Evolutionary conservation across 441 rosid genomes (phyloP), one percentile per base, ranked within the genome.

Genomic region (Populus hybrid): DNA sequence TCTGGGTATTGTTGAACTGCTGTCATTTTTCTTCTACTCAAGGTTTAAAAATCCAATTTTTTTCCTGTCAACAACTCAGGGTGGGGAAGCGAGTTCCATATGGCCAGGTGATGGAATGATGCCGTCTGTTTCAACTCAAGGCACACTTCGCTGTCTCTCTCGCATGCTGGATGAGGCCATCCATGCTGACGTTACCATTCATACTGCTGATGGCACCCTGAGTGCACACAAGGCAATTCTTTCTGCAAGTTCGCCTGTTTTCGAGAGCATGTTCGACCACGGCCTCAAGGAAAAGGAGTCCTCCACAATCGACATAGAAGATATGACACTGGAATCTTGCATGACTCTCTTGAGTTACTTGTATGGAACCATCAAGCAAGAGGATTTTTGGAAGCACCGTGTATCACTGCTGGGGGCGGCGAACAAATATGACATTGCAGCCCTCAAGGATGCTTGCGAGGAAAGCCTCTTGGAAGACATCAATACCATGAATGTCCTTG

Each of bases 381-480:
- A 88, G 75, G 90, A 89, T 23, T 95, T 95, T 83, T 91, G 97
- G 99, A 90, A 91, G 88, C 94, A 95, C 86, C 75, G 99, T 16
- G 84, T 93, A 64, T 84, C 93, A 0, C 83, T 95, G 64, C 84
- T 93, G n/a, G n/a, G n/a, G n/a, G n/a, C n/a, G n/a, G n/a, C n/a
- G n/a, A n/a, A n/a, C n/a, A n/a, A n/a, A n/a, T 95, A 93, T 38
- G 94, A 89, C 53, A 93, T 95, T 26, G 74, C 80, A 0, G 91
- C 86, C 81, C 87, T 95, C 53, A 92, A 90, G 86, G 92, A 89
- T 38, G 89, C 95, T 0, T 95, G 99, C 6, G 98, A 95, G 82
- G 93, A 90, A 26, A 95, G 99, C 87, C 86, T 95, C 0, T 77
- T 95, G 88, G 97, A 93, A 77, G 99, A 95, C 76, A 93, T 93